phyloP scores from a whole-genome alignment of 495 filamentous ascomycete genomes.

The Penicillium cataractarum region DNA sequence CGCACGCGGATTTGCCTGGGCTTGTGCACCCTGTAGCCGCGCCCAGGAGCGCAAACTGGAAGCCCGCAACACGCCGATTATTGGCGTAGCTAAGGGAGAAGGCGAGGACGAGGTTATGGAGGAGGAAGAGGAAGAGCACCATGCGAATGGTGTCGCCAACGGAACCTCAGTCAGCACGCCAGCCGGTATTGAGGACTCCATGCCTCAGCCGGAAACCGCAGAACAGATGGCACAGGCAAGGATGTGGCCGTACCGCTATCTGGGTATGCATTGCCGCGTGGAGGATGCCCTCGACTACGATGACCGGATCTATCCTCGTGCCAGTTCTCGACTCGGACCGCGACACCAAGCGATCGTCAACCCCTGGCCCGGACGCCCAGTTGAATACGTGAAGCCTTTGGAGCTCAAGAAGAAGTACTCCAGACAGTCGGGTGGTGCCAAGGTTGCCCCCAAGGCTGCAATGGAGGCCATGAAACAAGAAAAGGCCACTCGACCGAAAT shows the following conservation, averaged over 20 bases:
- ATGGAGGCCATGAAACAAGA: conserved; percentile 78
- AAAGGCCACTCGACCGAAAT: conserved; percentile 81
- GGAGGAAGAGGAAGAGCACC: conserved; percentile 70
- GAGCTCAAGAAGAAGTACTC: conserved; percentile 80
- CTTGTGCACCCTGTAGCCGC: conserved; percentile 92
- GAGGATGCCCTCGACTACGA: conserved; percentile 98
- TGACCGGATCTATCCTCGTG: conserved; percentile 95
- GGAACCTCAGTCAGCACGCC: conserved; percentile 63
- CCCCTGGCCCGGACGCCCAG: conserved; percentile 80
- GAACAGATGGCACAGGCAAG: conserved; percentile 91
- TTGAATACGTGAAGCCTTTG: conserved; percentile 85
- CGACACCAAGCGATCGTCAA: conserved; percentile 87
- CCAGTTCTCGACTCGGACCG: conserved; percentile 88
- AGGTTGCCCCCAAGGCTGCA: conserved; percentile 74
- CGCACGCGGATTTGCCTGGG: conserved; percentile 96
- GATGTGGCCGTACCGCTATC: conserved; percentile 94
- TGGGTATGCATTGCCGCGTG: conserved; percentile 93
- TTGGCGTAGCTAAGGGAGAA: conserved; percentile 57
- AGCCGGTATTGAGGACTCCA: conserved; percentile 52
- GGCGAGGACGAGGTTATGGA: conserved; percentile 77
- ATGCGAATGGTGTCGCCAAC: conserved; percentile 46
- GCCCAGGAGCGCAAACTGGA: conserved; percentile 92
- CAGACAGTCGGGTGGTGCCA: conserved; percentile 62
- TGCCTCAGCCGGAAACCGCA: conserved; percentile 72
- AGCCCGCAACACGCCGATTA: conserved; percentile 79